Evolutionary conservation across 108 stramenopile genomes (phyloP).

Genomic region (Nannochloropsis gaditana): DNA sequence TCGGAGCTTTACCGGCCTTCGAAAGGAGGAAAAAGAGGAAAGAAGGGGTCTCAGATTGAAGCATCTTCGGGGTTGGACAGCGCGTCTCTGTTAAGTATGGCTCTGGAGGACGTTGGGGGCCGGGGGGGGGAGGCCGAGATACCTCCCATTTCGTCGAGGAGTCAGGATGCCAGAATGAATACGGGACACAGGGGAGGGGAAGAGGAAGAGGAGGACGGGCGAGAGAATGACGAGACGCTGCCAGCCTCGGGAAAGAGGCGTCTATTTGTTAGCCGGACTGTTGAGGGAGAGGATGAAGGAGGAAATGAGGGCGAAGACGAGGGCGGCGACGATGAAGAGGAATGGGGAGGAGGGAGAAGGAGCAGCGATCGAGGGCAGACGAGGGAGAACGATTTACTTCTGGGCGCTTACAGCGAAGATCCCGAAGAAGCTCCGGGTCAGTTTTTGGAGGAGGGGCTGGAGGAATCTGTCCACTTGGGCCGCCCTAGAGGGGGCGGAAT

Average conservation of each 20-base stretch:
- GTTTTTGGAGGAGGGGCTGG: slow-evolving; percentile 15
- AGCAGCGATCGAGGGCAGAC: not conserved
- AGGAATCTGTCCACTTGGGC: not conserved
- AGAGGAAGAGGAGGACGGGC: not conserved
- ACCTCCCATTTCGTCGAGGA: not conserved
- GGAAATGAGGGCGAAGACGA: not conserved
- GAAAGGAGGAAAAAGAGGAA: not conserved
- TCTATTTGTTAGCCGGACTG: not conserved
- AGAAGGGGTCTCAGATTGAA: not conserved
- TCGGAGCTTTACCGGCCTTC: not conserved
- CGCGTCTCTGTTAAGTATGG: not conserved
- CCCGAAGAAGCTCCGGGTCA: not conserved
- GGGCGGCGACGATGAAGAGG: not conserved
- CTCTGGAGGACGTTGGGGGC: not conserved
- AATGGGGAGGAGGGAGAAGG: not conserved
- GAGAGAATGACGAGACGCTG: not conserved
- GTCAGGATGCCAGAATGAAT: not conserved
- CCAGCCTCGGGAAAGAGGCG: not conserved
- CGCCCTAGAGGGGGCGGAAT: not conserved
- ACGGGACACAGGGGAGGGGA: not conserved
- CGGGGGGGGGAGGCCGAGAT: not conserved
- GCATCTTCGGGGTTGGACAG: not conserved
- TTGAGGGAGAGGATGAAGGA: not conserved
- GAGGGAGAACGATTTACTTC: not conserved
- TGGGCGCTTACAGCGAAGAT: not conserved